phyloP scores from a whole-genome alignment of 495 filamentous ascomycete species.

The Oidiodendron maius region DNA sequence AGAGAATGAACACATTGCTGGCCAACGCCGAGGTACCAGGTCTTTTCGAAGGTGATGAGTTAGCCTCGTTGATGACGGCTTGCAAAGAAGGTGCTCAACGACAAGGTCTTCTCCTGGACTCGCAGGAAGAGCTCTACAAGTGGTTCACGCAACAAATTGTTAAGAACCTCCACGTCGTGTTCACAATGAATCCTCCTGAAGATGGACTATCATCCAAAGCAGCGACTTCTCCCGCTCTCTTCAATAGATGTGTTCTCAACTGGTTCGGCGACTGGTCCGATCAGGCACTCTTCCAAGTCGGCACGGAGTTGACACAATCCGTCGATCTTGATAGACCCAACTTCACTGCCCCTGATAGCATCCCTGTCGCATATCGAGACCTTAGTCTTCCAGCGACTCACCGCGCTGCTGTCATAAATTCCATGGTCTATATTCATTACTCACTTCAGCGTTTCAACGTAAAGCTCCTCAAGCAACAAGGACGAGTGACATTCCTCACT shows the following conservation, averaged over 20 bases:
- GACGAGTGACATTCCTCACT: conserved; percentile 84
- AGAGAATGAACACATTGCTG: conserved; percentile 97
- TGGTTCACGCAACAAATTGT: conserved; percentile 99
- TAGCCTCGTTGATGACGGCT: conserved; percentile 92
- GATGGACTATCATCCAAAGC: conserved; percentile 92
- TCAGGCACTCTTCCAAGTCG: conserved; percentile 97
- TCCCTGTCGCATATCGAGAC: conserved; percentile 85
- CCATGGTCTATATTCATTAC: conserved; percentile 98
- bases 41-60: conserved; percentile 96
- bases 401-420: conserved; percentile 85
- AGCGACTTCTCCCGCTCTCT: conserved; percentile 92
- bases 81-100: conserved; percentile 97
- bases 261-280: conserved; percentile 99
- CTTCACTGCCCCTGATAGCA: conserved; percentile 81
- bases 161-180: conserved; percentile 97
- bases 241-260: conserved; percentile 98
- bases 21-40: conserved; percentile 98
- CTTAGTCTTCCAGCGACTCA: conserved; percentile 81
- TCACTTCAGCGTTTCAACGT: conserved; percentile 85
- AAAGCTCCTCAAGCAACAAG: conserved; percentile 86
- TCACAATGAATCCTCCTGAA: conserved; percentile 99
- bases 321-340: conserved; percentile 86
- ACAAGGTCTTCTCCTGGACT: conserved; percentile 90
- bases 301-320: conserved; percentile 88
- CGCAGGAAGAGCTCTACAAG: conserved; percentile 97